Conservation (phyloP, 768 basidiomycete genomes). For the Mycena chlorophos region DNA sequence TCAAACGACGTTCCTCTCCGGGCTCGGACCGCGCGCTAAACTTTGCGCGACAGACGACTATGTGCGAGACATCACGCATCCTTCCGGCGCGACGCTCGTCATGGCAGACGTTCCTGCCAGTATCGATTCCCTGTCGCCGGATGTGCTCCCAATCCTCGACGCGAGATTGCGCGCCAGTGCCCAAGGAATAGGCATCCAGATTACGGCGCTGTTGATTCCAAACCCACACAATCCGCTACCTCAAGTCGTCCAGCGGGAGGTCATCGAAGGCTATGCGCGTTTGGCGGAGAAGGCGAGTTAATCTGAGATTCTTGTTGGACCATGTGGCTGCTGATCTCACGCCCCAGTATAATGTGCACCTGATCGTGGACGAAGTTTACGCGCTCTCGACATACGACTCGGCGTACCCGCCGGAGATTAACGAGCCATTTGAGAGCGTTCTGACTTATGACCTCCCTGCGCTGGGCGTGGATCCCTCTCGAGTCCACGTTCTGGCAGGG, state of each 20-base stretch:
- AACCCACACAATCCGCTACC: conserved; percentile 35
- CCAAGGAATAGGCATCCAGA: conserved; percentile 13
- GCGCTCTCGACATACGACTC: conserved; percentile 27
- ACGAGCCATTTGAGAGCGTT: conserved; percentile 23
- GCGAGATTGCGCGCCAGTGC: conserved; percentile 16
- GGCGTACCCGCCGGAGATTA: conserved; percentile 17
- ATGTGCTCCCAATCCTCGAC: conserved; percentile 24
- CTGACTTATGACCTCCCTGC: conserved; percentile 24
- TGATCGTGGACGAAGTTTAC: conserved; percentile 34
- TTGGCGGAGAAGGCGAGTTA: conserved; percentile 18
- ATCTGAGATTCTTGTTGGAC: not conserved
- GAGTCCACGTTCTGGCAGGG: conserved; percentile 30
- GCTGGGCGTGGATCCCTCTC: conserved; percentile 22
- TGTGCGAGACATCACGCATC: conserved; percentile 18
- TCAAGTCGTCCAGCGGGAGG: conserved; percentile 21
- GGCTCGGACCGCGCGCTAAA: too few relatives aligned
- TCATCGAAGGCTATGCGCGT: conserved; percentile 23
- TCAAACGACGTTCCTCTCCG: not conserved
- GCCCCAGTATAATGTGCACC: conserved; percentile 28
- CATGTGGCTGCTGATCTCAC: conserved; percentile 8
- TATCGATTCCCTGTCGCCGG: conserved; percentile 10
- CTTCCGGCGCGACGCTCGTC: conserved; percentile 5
- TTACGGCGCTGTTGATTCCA: conserved; percentile 28
- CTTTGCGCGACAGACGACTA: conserved; percentile 9
- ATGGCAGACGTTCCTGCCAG: conserved; percentile 8